Evolutionary conservation across 1,284 basidiomycete species (phyloP), one percentile per base, ranked within the genome.

Genomic region (Ganoderma resinaceum): DNA sequence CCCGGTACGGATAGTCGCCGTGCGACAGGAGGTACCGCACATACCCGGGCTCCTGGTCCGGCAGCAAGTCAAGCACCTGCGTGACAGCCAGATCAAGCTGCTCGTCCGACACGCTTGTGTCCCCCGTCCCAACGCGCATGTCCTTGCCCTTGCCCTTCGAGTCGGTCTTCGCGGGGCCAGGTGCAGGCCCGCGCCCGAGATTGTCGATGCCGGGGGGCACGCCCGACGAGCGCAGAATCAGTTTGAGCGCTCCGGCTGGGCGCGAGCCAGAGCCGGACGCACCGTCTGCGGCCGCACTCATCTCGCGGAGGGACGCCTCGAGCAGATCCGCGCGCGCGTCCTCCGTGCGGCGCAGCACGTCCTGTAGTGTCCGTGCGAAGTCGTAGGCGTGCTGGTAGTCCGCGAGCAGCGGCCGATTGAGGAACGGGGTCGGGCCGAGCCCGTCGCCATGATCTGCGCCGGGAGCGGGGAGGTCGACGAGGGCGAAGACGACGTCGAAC

Each of bases 381-480:
- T 87, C 82, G 77, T 92, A 91, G 1, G 88, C 82, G 53, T 89
- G 83, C 67, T 93, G 89, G 77, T 93, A 93, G 75, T 94, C 92
- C 12, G 84, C 84, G 18, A 94, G 77, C 31, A 94, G 82, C 16
- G 91, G 77, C 20, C 85, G 86, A 73, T 92, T 86, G 63, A 92
- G 83, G 78, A 91, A 94, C 1, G 91, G 87, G 9, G 82, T 87
- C 4, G 76, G 76, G 29, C 72, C 69, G 18, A 66, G 46, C 46
- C 55, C 62, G 9, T 46, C 52, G 12, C 16, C 46, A 29, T 70
- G 64, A 8, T 29, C 59, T 11, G 11, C 46, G 14, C 42, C 42
- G 20, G 52, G 53, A 18, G 64, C 55, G 16, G 61, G 66, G 23
- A 86, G 70, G 20, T 88, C 85, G 23, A 90, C 79, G 11, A 93